These are phyloP conservation scores for Elaphomyces granulatus DNA, from an alignment of 495 filamentous ascomycete species.

Conservation along the genomic window DNA sequence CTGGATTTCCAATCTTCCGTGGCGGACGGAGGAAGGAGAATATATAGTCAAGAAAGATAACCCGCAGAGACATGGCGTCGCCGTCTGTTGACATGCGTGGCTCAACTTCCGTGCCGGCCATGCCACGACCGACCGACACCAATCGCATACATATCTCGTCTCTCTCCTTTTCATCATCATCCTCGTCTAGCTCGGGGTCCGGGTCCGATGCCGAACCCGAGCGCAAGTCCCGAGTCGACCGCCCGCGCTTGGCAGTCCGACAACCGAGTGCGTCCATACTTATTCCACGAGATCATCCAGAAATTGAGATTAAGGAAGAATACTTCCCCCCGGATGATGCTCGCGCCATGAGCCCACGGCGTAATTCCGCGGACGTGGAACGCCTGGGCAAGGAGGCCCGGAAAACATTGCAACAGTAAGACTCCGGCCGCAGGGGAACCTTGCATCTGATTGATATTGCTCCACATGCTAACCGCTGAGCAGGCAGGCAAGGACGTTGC, in stretches of 20 bases:
- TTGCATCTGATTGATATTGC: not conserved
- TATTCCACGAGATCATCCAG: conserved; percentile 55
- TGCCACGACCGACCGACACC: conserved; percentile 32
- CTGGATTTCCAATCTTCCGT: no score
- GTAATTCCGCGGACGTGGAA: conserved; percentile 80
- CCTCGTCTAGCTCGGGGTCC: conserved; percentile 33
- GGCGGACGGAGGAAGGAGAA: no score
- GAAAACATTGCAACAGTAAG: conserved; percentile 49
- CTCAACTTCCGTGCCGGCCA: conserved; percentile 28
- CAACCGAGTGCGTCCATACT: conserved; percentile 72
- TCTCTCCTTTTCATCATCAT: conserved; percentile 29
- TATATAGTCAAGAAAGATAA: not conserved
- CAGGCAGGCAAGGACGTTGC: conserved; percentile 77
- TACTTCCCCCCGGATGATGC: conserved; percentile 74
- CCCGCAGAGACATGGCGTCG: conserved; percentile 18
- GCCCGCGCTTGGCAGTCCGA: conserved; percentile 41
- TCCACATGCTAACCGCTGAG: not conserved
- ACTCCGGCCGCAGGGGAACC: no score
- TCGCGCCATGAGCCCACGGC: conserved; percentile 83
- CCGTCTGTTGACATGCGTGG: conserved; percentile 26
- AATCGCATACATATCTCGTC: conserved; percentile 16
- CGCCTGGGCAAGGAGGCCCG: conserved; percentile 68
- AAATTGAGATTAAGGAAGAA: conserved; percentile 52
- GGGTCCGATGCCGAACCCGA: conserved; percentile 35
- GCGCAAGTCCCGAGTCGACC: conserved; percentile 32